Evolutionary conservation across 805 yeast species (phyloP).

Genomic region (Pichia phayaonensis): DNA sequence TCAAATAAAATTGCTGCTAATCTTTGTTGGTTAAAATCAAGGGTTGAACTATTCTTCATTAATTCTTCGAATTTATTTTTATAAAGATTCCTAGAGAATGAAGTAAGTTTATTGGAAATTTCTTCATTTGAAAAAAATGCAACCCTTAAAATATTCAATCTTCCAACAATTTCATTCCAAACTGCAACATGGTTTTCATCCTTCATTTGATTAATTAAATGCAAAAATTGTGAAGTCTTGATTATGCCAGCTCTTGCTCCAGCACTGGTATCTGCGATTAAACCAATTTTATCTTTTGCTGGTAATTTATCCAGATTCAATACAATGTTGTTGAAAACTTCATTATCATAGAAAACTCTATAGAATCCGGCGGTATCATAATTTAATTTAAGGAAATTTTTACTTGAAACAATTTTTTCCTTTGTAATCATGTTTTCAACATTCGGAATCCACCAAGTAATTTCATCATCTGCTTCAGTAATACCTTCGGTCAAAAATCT

Average conservation of each 20-base stretch:
- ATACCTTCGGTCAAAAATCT: conserved; percentile 58
- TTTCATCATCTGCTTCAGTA: conserved; percentile 46
- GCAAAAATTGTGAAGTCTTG: conserved; percentile 37
- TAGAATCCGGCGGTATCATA: conserved; percentile 44
- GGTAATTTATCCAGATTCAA: conserved; percentile 33
- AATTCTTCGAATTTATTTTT: conserved; percentile 24
- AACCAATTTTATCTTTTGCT: conserved; percentile 44
- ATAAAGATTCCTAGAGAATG: conserved; percentile 30
- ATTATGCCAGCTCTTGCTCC: conserved; percentile 40
- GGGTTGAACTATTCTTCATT: conserved; percentile 3
- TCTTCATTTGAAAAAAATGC: conserved; percentile 32
- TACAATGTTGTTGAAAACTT: conserved; percentile 34
- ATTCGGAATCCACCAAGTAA: conserved; percentile 54
- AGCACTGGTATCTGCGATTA: conserved; percentile 45
- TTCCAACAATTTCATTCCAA: conserved; percentile 46
- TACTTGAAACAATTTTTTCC: conserved; percentile 12
- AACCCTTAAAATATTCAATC: conserved; percentile 30
- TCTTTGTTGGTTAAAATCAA: conserved; percentile 22
- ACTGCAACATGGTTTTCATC: conserved; percentile 37
- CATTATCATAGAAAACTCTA: conserved; percentile 44
- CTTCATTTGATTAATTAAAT: conserved; percentile 31
- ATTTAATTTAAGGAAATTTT: conserved; percentile 37
- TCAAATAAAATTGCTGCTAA: conserved; percentile 34
- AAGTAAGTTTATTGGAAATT: conserved; percentile 21
- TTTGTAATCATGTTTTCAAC: conserved; percentile 20